A percentile compares a stretch with the other conserved stretches of the same genome.
These are phyloP conservation scores for Ophiostoma tasmaniense DNA, from an alignment of 2,329 filamentous ascomycete genomes.

Conservation along the genomic window DNA sequence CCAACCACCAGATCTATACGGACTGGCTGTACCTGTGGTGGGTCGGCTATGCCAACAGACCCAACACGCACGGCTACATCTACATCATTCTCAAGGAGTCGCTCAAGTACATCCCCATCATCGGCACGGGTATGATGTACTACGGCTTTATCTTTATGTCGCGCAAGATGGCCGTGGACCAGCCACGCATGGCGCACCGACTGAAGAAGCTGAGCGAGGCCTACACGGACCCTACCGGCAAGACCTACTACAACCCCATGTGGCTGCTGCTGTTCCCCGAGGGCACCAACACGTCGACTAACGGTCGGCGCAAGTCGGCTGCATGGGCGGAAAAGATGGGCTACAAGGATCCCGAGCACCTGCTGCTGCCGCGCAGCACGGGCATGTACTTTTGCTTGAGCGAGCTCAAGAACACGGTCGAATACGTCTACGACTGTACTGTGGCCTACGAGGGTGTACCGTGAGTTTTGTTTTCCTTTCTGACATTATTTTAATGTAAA, in stretches of 20 bases:
- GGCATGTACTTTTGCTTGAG: slow-evolving; percentile 72
- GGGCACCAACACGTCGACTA: slow-evolving; percentile 69
- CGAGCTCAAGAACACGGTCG: slow-evolving; percentile 63
- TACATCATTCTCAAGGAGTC: slow-evolving; percentile 90
- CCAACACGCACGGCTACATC: slow-evolving; percentile 72
- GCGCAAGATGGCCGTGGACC: slow-evolving; percentile 78
- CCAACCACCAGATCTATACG: slow-evolving; percentile 83
- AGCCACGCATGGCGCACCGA: slow-evolving; percentile 64
- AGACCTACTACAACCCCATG: slow-evolving; percentile 64
- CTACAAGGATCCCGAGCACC: slow-evolving; percentile 62
- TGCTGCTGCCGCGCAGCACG: slow-evolving; percentile 70
- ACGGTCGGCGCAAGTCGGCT: slow-evolving; percentile 61
- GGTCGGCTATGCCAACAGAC: slow-evolving; percentile 72
- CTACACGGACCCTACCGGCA: slow-evolving; percentile 45
- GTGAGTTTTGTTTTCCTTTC: slow-evolving; percentile 45
- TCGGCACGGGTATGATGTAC: slow-evolving; percentile 75
- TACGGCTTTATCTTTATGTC: slow-evolving; percentile 88
- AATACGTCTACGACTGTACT: slow-evolving; percentile 88
- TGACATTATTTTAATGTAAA: not conserved
- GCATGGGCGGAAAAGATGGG: slow-evolving; percentile 70
- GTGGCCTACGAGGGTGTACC: slow-evolving; percentile 91
- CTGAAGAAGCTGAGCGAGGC: slow-evolving; percentile 58
- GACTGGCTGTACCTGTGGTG: slow-evolving; percentile 94
- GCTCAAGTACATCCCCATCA: slow-evolving; percentile 68
- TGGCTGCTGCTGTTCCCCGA: slow-evolving; percentile 86